A percentile compares a stretch with the other conserved stretches of the same genome.
Evolutionary conservation across 176 grass and related monocot species (phyloP).

Genomic region (Oryza coarctata): DNA sequence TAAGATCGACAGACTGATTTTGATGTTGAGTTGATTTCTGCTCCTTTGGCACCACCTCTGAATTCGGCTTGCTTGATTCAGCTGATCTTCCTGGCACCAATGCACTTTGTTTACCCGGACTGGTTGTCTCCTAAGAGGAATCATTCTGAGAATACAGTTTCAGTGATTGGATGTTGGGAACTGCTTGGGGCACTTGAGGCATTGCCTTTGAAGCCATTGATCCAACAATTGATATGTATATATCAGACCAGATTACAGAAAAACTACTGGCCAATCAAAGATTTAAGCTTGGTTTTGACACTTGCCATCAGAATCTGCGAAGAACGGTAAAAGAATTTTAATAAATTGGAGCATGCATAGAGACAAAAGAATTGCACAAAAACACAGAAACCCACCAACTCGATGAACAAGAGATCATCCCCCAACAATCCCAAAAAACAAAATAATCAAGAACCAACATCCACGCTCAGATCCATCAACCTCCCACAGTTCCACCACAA

Average conservation of each 20-base stretch:
- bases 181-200: conserved; percentile 18
- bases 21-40: conserved; percentile 24
- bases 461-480: conserved; percentile 10
- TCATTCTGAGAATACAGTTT: conserved; percentile 21
- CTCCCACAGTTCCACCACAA: not conserved
- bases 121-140: conserved; percentile 37
- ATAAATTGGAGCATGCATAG: not conserved
- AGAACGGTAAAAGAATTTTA: not conserved
- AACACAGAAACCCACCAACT: not conserved
- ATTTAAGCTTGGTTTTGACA: not conserved
- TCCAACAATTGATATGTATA: not conserved
- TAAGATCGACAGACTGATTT: conserved; percentile 21
- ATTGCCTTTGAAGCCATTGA: conserved; percentile 52
- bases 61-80: conserved; percentile 23
- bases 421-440: not conserved
- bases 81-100: conserved; percentile 24
- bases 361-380: conserved; percentile 12
- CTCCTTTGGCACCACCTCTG: conserved; percentile 10
- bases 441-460: conserved; percentile 10
- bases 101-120: not conserved
- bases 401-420: not conserved
- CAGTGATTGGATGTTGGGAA: conserved; percentile 2
- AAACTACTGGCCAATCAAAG: conserved; percentile 9
- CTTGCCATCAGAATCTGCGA: conserved; percentile 35
- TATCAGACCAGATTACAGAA: not conserved